Evolutionary conservation across 164 flowering plant species (phyloP).

Genomic region (Dillenia suffruticosa): DNA sequence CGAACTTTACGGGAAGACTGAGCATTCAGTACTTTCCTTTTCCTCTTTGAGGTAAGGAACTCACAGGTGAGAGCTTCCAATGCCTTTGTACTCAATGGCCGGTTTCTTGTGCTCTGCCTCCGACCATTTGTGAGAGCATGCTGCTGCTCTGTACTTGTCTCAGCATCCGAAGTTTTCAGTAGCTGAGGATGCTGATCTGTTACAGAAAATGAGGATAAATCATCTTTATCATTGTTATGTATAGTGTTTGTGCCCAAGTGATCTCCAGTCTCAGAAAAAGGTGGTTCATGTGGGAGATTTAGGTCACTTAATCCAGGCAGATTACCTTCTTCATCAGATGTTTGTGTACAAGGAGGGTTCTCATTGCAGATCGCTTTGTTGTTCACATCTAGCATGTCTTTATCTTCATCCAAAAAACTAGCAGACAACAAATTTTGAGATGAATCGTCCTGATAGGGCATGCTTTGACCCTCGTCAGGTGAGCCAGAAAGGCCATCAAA

Average conservation of each 20-base stretch:
- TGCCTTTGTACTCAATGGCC: constrained; percentile 34
- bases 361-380: constrained; percentile 5
- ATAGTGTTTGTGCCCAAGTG: not conserved
- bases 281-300: constrained; percentile 22
- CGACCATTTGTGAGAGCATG: constrained; percentile 5
- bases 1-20: constrained; percentile 7
- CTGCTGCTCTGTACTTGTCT: constrained; percentile 7
- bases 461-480: constrained; percentile 6
- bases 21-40: constrained; percentile 9
- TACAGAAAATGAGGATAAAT: no score
- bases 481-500: constrained; percentile 6
- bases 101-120: constrained; percentile 46
- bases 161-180: constrained; percentile 4
- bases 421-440: constrained; percentile 12
- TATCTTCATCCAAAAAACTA: constrained; percentile 13
- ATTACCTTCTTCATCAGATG: constrained; percentile 9
- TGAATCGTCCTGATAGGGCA: constrained; percentile 5
- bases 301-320: constrained; percentile 19
- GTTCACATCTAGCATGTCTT: constrained; percentile 4
- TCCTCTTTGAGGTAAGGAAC: constrained; percentile 14
- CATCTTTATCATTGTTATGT: constrained; percentile 7
- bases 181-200: constrained; percentile 2
- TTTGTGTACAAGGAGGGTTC: constrained; percentile 3
- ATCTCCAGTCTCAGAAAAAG: constrained; percentile 13
- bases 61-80: constrained; percentile 33